Conservation (phyloP, 2,329 filamentous ascomycete species). For the Plectosphaerella plurivora region DNA sequence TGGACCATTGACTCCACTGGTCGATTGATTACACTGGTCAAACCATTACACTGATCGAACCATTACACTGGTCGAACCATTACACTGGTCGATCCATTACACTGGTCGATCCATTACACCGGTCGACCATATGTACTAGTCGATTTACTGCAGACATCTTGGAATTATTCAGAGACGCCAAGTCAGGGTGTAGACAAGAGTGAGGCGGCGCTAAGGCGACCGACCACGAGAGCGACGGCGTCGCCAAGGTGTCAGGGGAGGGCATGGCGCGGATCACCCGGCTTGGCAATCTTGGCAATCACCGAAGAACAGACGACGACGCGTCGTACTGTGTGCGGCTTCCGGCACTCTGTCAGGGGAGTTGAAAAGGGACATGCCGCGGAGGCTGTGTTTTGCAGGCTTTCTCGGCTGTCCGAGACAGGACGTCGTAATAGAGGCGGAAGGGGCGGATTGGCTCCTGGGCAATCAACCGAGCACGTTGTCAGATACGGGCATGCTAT, state of each 20-base stretch:
- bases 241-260: slow-evolving; percentile 3
- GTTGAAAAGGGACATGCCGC: neutral
- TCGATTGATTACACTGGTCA: too few relatives aligned
- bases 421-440: slow-evolving; percentile 4
- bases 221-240: neutral
- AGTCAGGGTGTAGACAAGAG: neutral
- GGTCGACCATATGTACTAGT: too few relatives aligned
- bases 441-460: slow-evolving; percentile 11
- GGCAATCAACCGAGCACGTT: slow-evolving; percentile 15
- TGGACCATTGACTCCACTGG: too few relatives aligned
- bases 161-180: neutral
- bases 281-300: slow-evolving; percentile 5
- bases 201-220: neutral
- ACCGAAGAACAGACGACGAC: neutral
- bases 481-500: slow-evolving; percentile 1
- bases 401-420: neutral
- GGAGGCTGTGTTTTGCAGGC: neutral
- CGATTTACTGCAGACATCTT: too few relatives aligned
- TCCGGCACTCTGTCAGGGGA: neutral
- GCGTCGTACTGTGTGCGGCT: neutral
- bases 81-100: too few relatives aligned
- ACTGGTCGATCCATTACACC: too few relatives aligned
- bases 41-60: too few relatives aligned
- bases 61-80: too few relatives aligned
- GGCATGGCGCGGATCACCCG: slow-evolving; percentile 1